Evolutionary conservation across 2,329 filamentous ascomycete genomes (phyloP).

Genomic region (Cryoendolithus antarcticus): DNA sequence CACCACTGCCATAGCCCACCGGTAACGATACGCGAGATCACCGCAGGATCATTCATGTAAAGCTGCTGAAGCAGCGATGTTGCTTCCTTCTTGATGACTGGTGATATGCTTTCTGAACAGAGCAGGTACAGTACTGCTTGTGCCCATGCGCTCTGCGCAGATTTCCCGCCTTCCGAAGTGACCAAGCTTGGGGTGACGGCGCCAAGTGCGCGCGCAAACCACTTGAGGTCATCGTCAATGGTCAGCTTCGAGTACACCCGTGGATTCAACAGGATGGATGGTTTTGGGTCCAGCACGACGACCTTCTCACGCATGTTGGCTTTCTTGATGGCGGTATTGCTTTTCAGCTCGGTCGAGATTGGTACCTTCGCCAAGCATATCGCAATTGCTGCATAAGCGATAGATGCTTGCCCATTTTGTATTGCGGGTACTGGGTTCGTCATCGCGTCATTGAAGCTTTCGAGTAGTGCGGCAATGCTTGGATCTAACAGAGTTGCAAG

Average conservation of each 20-base stretch:
- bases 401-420: constrained; percentile 71
- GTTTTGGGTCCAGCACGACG: constrained; percentile 61
- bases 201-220: constrained; percentile 60
- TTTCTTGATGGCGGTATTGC: constrained; percentile 47
- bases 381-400: constrained; percentile 61
- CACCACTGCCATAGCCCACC: constrained; percentile 73
- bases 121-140: constrained; percentile 74
- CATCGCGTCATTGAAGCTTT: constrained; percentile 64
- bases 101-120: constrained; percentile 48
- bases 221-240: constrained; percentile 61
- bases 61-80: constrained; percentile 48
- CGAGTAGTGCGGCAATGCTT: constrained; percentile 45
- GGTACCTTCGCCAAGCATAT: constrained; percentile 45
- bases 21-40: constrained; percentile 52
- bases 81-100: constrained; percentile 52
- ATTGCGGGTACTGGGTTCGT: constrained; percentile 66
- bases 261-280: constrained; percentile 74
- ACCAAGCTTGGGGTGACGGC: constrained; percentile 46
- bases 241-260: constrained; percentile 73
- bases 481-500: constrained; percentile 36
- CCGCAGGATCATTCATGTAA: constrained; percentile 48
- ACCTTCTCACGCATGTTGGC: constrained; percentile 52
- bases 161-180: constrained; percentile 27
- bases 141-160: constrained; percentile 48
- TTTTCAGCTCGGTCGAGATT: constrained; percentile 41